Conservation (phyloP, 2,329 filamentous ascomycete genomes). For the Coniella vitis region DNA sequence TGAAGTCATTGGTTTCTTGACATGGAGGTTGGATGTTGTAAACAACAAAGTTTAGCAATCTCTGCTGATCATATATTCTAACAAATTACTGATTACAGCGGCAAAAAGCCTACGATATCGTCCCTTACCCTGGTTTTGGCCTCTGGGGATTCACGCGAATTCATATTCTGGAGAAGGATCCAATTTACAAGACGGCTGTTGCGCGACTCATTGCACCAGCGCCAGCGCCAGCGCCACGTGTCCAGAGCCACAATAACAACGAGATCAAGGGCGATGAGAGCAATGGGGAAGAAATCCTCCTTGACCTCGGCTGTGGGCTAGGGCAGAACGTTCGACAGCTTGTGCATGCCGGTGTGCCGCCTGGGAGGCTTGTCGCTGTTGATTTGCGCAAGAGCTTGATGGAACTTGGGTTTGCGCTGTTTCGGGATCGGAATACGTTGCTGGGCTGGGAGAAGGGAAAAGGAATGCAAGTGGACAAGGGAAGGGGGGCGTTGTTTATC, state of each 20-base stretch:
- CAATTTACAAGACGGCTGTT: conserved; percentile 24
- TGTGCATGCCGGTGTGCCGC: conserved; percentile 30
- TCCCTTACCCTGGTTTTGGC: conserved; percentile 32
- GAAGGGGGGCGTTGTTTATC: conserved; percentile 15
- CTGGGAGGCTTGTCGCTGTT: conserved; percentile 29
- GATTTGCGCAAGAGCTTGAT: conserved; percentile 30
- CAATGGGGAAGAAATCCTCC: conserved; percentile 22
- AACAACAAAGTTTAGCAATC: not conserved
- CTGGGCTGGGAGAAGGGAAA: too few relatives aligned
- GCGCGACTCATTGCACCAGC: conserved; percentile 19
- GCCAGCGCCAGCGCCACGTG: too few relatives aligned
- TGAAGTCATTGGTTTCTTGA: too few relatives aligned
- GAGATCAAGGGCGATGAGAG: too few relatives aligned
- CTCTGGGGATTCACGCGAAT: conserved; percentile 32
- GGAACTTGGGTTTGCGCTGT: conserved; percentile 27
- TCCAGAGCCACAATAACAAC: too few relatives aligned
- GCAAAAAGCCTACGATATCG: conserved; percentile 30
- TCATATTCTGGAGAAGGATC: conserved; percentile 23
- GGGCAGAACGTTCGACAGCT: conserved; percentile 38
- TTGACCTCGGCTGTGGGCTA: conserved; percentile 38
- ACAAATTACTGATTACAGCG: conserved; percentile 19
- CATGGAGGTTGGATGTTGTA: too few relatives aligned
- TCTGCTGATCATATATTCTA: not conserved
- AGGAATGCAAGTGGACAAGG: too few relatives aligned
- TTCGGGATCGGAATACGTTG: conserved; percentile 22